Evolutionary conservation across 805 yeast species (phyloP).

Genomic region (Ogataea ramenticola): DNA sequence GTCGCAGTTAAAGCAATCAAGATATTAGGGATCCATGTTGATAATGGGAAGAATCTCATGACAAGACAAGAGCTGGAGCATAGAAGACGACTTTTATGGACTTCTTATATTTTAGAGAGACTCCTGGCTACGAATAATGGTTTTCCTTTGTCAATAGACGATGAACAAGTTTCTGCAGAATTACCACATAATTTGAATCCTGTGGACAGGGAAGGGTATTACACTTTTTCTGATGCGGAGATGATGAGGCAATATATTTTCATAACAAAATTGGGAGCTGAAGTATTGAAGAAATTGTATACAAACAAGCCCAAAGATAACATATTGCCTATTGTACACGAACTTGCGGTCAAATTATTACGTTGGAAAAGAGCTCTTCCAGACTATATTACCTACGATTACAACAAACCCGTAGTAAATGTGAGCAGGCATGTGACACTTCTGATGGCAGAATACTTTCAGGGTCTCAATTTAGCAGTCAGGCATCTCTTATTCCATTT

Average conservation of each 20-base stretch:
- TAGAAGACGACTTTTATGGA: slow-evolving; percentile 20
- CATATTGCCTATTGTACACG: slow-evolving; percentile 58
- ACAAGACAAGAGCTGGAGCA: slow-evolving; percentile 39
- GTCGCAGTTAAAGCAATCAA: slow-evolving; percentile 57
- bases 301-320: slow-evolving; percentile 60
- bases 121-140: slow-evolving; percentile 70
- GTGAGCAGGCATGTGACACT: slow-evolving; percentile 58
- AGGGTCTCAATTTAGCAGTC: slow-evolving; percentile 67
- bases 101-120: slow-evolving; percentile 29
- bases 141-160: slow-evolving; percentile 60
- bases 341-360: slow-evolving; percentile 52
- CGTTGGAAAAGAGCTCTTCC: slow-evolving; percentile 60
- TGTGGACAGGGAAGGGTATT: slow-evolving; percentile 43
- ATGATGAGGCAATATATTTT: slow-evolving; percentile 59
- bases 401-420: slow-evolving; percentile 36
- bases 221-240: slow-evolving; percentile 65
- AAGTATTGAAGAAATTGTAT: slow-evolving; percentile 53
- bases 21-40: slow-evolving; percentile 66
- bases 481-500: slow-evolving; percentile 65
- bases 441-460: slow-evolving; percentile 67
- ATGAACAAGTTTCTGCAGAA: slow-evolving; percentile 62
- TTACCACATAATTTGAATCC: slow-evolving; percentile 55
- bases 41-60: slow-evolving; percentile 49
- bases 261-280: slow-evolving; percentile 63
- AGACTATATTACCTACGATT: slow-evolving; percentile 52